A percentile compares a stretch with the other conserved stretches of the same genome.
Evolutionary conservation across 2,329 filamentous ascomycete genomes (phyloP).

Genomic region (Ascochyta koolunga): DNA sequence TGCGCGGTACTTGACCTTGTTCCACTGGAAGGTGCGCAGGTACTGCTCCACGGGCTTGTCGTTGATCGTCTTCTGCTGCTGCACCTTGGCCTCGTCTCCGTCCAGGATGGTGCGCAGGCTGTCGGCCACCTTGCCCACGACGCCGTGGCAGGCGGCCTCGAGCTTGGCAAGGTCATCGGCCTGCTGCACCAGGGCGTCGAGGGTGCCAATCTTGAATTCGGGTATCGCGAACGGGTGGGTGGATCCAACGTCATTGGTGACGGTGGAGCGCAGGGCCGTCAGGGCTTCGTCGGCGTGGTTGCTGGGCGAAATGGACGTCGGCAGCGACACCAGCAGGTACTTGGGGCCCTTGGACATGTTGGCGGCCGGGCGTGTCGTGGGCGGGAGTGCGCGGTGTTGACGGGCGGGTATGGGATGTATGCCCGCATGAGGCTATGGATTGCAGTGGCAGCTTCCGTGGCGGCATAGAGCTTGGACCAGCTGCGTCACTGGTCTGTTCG

Average conservation of each 20-base stretch:
- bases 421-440: conserved; percentile 18
- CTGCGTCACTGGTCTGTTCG: conserved; percentile 10
- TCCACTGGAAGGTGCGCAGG: conserved; percentile 88
- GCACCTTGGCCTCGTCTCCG: conserved; percentile 80
- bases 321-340: conserved; percentile 90
- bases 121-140: conserved; percentile 87
- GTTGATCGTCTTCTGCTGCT: conserved; percentile 90
- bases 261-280: conserved; percentile 72
- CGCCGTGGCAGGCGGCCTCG: conserved; percentile 75
- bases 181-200: conserved; percentile 94
- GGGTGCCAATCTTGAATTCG: conserved; percentile 95
- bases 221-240: conserved; percentile 82
- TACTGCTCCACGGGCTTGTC: conserved; percentile 98
- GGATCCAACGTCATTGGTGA: conserved; percentile 75
- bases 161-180: conserved; percentile 94
- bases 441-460: conserved; percentile 13
- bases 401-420: conserved; percentile 22
- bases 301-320: conserved; percentile 82
- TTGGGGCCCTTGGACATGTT: conserved; percentile 59
- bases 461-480: conserved; percentile 5
- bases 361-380: conserved; percentile 23
- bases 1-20: conserved; percentile 94
- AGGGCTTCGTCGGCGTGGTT: conserved; percentile 82
- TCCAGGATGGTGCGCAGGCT: conserved; percentile 83
- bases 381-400: conserved; percentile 18